Conservation (phyloP, 768 basidiomycete species). For the Tricholomella constricta region DNA sequence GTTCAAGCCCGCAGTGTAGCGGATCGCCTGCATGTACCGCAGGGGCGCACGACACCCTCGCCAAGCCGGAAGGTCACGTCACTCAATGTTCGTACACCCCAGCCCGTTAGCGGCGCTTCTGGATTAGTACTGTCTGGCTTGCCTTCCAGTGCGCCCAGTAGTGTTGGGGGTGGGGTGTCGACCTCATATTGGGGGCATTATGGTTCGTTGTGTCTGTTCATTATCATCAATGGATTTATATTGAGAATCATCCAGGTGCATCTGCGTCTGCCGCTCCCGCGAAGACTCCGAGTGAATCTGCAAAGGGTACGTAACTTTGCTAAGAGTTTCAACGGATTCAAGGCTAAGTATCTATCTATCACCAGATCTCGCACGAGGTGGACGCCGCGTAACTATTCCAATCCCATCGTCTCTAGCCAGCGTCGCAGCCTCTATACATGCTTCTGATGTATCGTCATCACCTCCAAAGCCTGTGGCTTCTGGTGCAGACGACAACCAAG, state of each 20-base stretch:
- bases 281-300: slow-evolving; percentile 11
- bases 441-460: slow-evolving; percentile 2
- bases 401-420: slow-evolving; percentile 6
- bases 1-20: slow-evolving; percentile 46
- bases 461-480: neutral
- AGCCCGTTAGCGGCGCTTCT: neutral
- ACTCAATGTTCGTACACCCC: slow-evolving; percentile 6
- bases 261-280: slow-evolving; percentile 6
- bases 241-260: too few relatives aligned
- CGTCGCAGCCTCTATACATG: slow-evolving; percentile 7
- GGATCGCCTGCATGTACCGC: slow-evolving; percentile 47
- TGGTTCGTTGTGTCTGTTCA: too few relatives aligned
- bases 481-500: neutral
- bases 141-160: neutral
- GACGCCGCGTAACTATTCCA: slow-evolving; percentile 12
- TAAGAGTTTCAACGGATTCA: neutral
- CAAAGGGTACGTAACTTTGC: slow-evolving; percentile 11
- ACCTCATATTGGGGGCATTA: neutral
- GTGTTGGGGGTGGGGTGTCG: neutral
- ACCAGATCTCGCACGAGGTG: slow-evolving; percentile 18
- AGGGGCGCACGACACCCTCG: slow-evolving; percentile 33
- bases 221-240: too few relatives aligned
- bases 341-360: neutral
- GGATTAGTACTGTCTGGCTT: neutral
- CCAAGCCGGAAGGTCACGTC: slow-evolving; percentile 21